Conservation (phyloP, 805 yeast genomes). For the Priceomyces medius region DNA sequence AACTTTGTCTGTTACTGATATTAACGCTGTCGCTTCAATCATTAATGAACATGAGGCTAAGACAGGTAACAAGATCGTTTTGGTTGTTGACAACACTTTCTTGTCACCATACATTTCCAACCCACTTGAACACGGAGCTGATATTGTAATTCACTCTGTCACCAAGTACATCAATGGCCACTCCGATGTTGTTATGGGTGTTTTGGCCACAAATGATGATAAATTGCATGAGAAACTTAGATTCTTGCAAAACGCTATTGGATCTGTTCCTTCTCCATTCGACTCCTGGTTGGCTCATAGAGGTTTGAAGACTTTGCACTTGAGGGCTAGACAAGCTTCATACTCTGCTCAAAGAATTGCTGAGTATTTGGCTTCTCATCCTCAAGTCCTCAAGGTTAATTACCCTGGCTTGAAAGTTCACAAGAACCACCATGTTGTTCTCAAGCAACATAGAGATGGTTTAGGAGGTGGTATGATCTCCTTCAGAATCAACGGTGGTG, state of each 20-base stretch:
- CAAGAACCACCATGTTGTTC: constrained; percentile 60
- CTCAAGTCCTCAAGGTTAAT: constrained; percentile 63
- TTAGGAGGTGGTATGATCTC: constrained; percentile 93
- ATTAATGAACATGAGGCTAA: constrained; percentile 45
- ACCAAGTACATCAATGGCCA: constrained; percentile 92
- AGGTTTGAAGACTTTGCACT: constrained; percentile 82
- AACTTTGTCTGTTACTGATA: constrained; percentile 76
- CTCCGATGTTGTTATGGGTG: constrained; percentile 88
- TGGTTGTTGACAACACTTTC: constrained; percentile 88
- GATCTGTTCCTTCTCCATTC: constrained; percentile 87
- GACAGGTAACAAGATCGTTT: constrained; percentile 50
- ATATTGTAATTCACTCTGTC: constrained; percentile 83
- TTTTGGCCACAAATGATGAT: constrained; percentile 67
- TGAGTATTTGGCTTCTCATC: constrained; percentile 52
- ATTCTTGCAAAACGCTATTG: constrained; percentile 84
- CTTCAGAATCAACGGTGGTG: constrained; percentile 82
- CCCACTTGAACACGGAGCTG: constrained; percentile 82
- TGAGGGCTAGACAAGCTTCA: constrained; percentile 73
- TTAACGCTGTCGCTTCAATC: constrained; percentile 55
- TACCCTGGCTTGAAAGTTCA: constrained; percentile 80
- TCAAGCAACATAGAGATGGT: constrained; percentile 75
- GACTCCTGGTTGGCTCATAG: constrained; percentile 93
- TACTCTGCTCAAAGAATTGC: constrained; percentile 67
- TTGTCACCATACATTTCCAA: constrained; percentile 83
- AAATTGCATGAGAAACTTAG: constrained; percentile 61